Evolutionary conservation across 2,329 filamentous ascomycete species (phyloP).

Genomic region (Calonectria pseudoturangicola): DNA sequence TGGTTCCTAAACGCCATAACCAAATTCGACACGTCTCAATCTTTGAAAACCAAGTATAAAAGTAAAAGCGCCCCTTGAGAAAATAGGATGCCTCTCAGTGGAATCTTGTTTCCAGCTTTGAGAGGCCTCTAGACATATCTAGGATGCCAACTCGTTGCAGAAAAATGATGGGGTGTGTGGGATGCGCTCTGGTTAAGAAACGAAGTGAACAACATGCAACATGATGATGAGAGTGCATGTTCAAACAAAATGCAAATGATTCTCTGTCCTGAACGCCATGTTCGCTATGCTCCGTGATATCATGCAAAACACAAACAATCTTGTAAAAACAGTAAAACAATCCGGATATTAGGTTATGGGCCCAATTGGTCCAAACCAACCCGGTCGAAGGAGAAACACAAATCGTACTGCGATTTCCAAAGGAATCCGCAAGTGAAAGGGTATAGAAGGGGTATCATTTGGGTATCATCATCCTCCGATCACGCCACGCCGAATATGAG

Average conservation of each 20-base stretch:
- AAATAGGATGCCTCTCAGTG: constrained; percentile 43
- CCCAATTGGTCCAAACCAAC: constrained; percentile 44
- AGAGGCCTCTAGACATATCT: constrained; percentile 41
- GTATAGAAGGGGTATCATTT: constrained; percentile 58
- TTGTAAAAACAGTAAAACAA: constrained; percentile 40
- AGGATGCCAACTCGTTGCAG: constrained; percentile 17
- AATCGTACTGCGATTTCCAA: constrained; percentile 45
- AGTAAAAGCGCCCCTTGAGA: constrained; percentile 31
- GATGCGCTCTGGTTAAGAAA: constrained; percentile 41
- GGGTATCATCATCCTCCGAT: constrained; percentile 52
- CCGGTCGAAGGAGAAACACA: constrained; percentile 47
- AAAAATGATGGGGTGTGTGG: constrained; percentile 26
- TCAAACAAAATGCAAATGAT: constrained; percentile 51
- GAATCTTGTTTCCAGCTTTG: constrained; percentile 35
- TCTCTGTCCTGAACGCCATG: constrained; percentile 59
- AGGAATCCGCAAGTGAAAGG: constrained; percentile 46
- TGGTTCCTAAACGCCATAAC: constrained; percentile 46
- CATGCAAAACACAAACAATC: constrained; percentile 50
- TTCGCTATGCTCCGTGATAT: constrained; percentile 64
- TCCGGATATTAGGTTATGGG: constrained; percentile 35
- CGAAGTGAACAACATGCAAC: constrained; percentile 43
- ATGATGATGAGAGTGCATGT: constrained; percentile 45
- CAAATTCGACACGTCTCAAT: constrained; percentile 38
- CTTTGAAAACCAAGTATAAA: constrained; percentile 26
- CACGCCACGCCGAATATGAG: constrained; percentile 41